Percentiles rank a stretch among this genome's conserved stretches.
Conservation (phyloP, 192 early-diverging fungal genomes). For the Rhizoclosmatium globosum region DNA sequence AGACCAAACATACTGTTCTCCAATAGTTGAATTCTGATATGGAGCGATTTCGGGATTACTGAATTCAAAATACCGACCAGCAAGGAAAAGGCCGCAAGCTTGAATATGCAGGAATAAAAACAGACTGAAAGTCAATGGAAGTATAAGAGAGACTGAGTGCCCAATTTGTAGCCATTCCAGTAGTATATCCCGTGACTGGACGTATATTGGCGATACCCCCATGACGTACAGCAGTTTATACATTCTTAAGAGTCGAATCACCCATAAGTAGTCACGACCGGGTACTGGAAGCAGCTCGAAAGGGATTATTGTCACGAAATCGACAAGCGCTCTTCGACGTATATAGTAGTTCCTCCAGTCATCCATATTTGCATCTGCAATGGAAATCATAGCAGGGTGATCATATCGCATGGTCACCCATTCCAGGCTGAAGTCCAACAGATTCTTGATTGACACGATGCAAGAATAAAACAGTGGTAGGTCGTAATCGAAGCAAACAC, state of each 20-base stretch:
- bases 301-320: slow-evolving; percentile 7
- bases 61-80: slow-evolving; percentile 30
- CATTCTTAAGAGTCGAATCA: background rate
- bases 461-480: slow-evolving; percentile 1
- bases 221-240: slow-evolving; percentile 5
- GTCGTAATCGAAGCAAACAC: background rate
- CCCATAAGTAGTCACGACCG: slow-evolving; percentile 8
- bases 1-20: slow-evolving; percentile 21
- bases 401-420: background rate
- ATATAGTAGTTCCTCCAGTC: slow-evolving; percentile 14
- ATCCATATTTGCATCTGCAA: background rate
- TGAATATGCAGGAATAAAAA: slow-evolving; percentile 39
- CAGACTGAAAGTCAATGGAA: slow-evolving; percentile 5
- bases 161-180: background rate
- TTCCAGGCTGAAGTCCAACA: background rate
- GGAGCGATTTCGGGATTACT: slow-evolving; percentile 8
- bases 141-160: background rate
- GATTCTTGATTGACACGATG: background rate
- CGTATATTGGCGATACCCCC: background rate
- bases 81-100: slow-evolving; percentile 29
- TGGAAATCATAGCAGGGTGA: background rate
- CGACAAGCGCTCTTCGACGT: background rate
- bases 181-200: background rate
- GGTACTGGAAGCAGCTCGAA: slow-evolving; percentile 16
- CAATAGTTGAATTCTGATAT: slow-evolving; percentile 1